Evolutionary conservation across 345 rosid genomes (phyloP).

Genomic region (Euphorbia lathyris): DNA sequence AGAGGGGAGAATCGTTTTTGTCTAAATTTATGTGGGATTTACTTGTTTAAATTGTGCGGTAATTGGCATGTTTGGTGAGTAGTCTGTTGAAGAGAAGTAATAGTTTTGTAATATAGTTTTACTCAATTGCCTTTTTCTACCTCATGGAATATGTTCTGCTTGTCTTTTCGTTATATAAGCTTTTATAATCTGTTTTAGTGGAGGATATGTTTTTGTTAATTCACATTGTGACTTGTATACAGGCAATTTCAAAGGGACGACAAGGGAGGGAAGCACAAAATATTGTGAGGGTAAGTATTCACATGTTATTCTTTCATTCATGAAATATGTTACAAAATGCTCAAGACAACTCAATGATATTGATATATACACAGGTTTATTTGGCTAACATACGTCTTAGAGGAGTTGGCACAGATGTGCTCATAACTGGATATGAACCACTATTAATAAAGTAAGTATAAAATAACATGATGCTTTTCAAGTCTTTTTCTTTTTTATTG

Average conservation of each 20-base stretch:
- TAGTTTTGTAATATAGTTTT: neutral
- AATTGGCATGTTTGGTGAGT: neutral
- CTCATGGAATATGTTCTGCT: neutral
- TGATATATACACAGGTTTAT: conserved; percentile 49
- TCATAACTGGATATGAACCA: conserved; percentile 72
- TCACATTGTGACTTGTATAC: conserved; percentile 9
- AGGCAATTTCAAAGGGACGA: conserved; percentile 79
- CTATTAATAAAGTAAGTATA: conserved; percentile 55
- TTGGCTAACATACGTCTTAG: conserved; percentile 75
- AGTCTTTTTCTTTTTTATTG: neutral
- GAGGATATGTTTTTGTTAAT: conserved; percentile 9
- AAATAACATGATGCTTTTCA: neutral
- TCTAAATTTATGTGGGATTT: neutral
- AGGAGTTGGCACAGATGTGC: conserved; percentile 72
- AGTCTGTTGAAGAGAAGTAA: neutral
- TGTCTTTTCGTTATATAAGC: neutral
- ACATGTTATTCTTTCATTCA: conserved; percentile 10
- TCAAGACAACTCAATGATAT: conserved; percentile 5
- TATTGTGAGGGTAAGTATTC: conserved; percentile 46
- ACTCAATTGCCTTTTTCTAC: neutral
- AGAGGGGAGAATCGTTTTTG: neutral
- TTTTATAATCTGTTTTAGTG: neutral
- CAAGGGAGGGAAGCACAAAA: conserved; percentile 96
- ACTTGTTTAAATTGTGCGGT: neutral
- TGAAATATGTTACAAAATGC: conserved; percentile 13